Evolutionary conservation across 2,329 filamentous ascomycete genomes (phyloP).

Genomic region (Fusarium compactum): DNA sequence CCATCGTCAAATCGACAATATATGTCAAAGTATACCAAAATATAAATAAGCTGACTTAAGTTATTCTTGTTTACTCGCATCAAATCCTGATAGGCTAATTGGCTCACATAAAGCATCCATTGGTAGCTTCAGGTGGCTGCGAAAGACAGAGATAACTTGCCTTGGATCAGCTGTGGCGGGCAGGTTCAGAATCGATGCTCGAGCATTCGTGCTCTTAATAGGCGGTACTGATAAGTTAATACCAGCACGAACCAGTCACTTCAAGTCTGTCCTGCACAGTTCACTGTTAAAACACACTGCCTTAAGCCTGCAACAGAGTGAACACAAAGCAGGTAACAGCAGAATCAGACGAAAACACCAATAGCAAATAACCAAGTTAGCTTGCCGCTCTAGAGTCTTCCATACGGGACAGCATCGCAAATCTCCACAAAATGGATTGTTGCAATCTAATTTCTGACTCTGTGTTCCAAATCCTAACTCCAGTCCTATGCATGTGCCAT

Average conservation of each 20-base stretch:
- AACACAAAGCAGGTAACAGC: not conserved
- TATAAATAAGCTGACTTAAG: not conserved
- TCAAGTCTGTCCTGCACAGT: not conserved
- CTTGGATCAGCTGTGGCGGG: not conserved
- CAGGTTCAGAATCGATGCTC: not conserved
- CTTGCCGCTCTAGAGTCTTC: not conserved
- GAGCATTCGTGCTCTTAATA: not conserved
- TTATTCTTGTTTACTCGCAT: not conserved
- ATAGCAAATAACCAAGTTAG: not conserved
- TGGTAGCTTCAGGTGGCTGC: not conserved
- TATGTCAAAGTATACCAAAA: not conserved
- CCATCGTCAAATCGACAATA: not conserved
- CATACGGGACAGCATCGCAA: not conserved
- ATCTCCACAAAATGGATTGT: not conserved
- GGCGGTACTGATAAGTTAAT: no score
- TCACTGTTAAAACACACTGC: not conserved
- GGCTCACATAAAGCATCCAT: not conserved
- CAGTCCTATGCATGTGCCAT: not conserved
- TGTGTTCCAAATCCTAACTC: slow-evolving; percentile 26
- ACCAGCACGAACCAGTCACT: not conserved
- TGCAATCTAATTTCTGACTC: slow-evolving; percentile 2
- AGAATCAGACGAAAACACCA: not conserved
- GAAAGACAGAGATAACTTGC: not conserved
- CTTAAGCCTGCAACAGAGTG: not conserved
- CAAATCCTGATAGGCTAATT: not conserved